Conservation (phyloP, 768 basidiomycete species). For the Boletus edulis region DNA sequence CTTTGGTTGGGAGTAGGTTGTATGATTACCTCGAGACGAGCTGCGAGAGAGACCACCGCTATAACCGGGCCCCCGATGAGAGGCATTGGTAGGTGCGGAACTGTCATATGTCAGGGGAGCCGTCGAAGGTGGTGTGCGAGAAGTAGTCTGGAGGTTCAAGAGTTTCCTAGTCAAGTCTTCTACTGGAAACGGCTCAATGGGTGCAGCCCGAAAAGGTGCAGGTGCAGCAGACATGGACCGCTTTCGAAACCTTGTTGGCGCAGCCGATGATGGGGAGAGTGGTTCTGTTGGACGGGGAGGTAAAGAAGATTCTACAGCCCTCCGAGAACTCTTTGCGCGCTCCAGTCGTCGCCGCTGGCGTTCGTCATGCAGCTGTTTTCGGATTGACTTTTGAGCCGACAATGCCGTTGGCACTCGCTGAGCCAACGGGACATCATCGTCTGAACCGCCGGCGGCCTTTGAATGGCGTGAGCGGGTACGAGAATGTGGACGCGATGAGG, state of each 20-base stretch:
- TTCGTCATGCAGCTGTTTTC: conserved; percentile 68
- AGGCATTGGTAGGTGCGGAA: conserved; percentile 4
- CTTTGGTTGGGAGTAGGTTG: conserved; percentile 18
- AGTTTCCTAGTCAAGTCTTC: conserved; percentile 63
- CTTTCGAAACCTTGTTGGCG: conserved; percentile 36
- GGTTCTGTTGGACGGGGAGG: conserved; percentile 15
- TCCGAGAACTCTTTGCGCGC: conserved; percentile 33
- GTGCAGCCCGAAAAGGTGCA: conserved; percentile 32
- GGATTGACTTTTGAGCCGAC: conserved; percentile 77
- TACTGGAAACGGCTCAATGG: conserved; percentile 41
- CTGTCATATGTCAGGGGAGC: conserved; percentile 10
- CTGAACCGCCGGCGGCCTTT: conserved; percentile 36
- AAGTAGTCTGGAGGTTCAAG: conserved; percentile 44
- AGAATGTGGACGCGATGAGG: conserved; percentile 22
- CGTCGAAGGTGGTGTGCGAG: conserved; percentile 11
- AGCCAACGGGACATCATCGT: conserved; percentile 85
- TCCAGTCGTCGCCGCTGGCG: conserved; percentile 54
- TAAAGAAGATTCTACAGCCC: conserved; percentile 17
- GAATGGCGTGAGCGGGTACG: conserved; percentile 20
- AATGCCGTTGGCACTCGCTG: conserved; percentile 80
- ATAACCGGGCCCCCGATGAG: conserved; percentile 11
- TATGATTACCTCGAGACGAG: conserved; percentile 20
- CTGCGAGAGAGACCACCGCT: conserved; percentile 18
- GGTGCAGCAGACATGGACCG: conserved; percentile 31
- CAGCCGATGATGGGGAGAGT: conserved; percentile 30